Conservation (phyloP, 208 protist species). For the Crithidia fasciculata region DNA sequence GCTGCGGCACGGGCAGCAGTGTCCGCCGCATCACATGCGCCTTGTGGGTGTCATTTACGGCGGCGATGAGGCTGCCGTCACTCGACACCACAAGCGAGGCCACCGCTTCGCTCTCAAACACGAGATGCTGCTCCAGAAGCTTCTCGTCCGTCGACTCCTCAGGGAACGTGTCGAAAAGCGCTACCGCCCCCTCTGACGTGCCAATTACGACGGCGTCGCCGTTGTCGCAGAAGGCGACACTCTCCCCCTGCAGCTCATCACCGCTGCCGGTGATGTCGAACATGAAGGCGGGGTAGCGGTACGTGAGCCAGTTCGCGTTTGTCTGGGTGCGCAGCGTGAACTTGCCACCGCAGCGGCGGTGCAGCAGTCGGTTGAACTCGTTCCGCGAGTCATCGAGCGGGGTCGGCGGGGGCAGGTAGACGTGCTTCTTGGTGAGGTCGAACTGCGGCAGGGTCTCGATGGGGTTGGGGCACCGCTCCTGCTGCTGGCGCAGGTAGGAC, state of each 20-base stretch:
- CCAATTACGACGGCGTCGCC: conserved; percentile 81
- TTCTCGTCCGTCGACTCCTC: conserved; percentile 75
- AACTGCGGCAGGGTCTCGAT: conserved; percentile 91
- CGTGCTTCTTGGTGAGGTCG: conserved; percentile 81
- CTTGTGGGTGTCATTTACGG: conserved; percentile 46
- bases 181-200: conserved; percentile 79
- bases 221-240: conserved; percentile 80
- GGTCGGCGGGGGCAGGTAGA: conserved; percentile 64
- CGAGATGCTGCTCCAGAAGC: conserved; percentile 79
- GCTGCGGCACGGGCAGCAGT: conserved; percentile 60
- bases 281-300: conserved; percentile 80
- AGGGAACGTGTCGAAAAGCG: conserved; percentile 84
- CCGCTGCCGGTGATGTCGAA: conserved; percentile 79
- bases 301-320: conserved; percentile 71
- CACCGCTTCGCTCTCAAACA: conserved; percentile 84
- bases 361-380: conserved; percentile 67
- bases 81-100: conserved; percentile 57
- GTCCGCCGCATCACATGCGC: conserved; percentile 71
- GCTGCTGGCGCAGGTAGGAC: conserved; percentile 85
- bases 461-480: conserved; percentile 78
- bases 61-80: conserved; percentile 59
- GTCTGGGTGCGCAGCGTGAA: conserved; percentile 55
- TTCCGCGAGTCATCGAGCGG: conserved; percentile 75
- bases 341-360: conserved; percentile 52
- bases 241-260: conserved; percentile 76